phyloP scores from a whole-genome alignment of 1,139 yeast genomes.

The Pichia sp. region DNA sequence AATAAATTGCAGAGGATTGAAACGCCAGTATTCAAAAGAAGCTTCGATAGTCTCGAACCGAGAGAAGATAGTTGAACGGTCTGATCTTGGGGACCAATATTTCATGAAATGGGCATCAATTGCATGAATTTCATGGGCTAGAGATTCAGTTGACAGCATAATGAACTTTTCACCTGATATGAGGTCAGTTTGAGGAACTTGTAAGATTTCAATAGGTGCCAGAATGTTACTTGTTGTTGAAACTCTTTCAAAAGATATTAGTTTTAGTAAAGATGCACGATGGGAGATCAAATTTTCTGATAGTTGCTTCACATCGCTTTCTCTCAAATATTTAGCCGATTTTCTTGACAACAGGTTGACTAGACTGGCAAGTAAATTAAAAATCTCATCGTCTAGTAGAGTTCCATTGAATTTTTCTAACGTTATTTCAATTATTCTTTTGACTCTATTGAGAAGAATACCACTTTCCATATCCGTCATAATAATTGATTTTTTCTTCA shows the following conservation, averaged over 20 bases:
- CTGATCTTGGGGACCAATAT: constrained; percentile 72
- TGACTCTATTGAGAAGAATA: constrained; percentile 41
- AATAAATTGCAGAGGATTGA: constrained; percentile 65
- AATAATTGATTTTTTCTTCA: constrained; percentile 8
- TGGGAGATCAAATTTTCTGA: not conserved
- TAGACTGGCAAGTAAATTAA: constrained; percentile 40
- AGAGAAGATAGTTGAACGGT: constrained; percentile 52
- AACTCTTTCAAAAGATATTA: constrained; percentile 20
- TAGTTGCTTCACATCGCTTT: not conserved
- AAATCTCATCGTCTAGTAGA: constrained; percentile 47
- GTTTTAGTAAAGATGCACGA: constrained; percentile 36
- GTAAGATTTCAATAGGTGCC: not conserved
- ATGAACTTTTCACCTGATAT: constrained; percentile 38
- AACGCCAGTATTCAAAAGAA: constrained; percentile 38
- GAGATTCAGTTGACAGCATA: constrained; percentile 43
- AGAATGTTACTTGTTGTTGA: not conserved
- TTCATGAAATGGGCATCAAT: constrained; percentile 55
- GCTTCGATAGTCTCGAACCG: constrained; percentile 31
- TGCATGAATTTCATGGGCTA: constrained; percentile 53
- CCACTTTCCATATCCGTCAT: constrained; percentile 13
- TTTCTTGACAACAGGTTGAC: constrained; percentile 37
- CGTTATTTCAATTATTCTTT: constrained; percentile 43
- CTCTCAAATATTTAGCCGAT: not conserved
- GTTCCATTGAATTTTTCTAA: constrained; percentile 50
- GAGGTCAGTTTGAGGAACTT: not conserved